Evolutionary conservation across 2,329 filamentous ascomycete species (phyloP), one percentile per base, ranked within the genome.

Genomic region (Talaromyces sp.): DNA sequence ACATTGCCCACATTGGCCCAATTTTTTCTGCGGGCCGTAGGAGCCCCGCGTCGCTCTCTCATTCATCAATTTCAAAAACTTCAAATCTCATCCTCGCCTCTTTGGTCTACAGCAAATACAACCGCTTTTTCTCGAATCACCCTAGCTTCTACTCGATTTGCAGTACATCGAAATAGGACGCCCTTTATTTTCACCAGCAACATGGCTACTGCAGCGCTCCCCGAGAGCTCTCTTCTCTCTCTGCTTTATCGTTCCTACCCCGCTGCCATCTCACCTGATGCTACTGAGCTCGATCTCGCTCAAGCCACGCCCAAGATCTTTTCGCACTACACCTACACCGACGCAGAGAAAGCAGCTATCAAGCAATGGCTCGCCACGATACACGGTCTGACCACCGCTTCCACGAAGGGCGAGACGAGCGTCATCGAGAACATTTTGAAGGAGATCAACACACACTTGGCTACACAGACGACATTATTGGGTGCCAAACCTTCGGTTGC

Each of bases 401-500:
- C 77, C 43, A 67, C 63, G 53, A 75, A 76, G 64, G 82, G 86
- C 66, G 86, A 90, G 68, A 79, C 83, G 60, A 77, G 80, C 15
- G 85, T 86, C 68, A 78, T 82, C 11, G 79, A 86, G 34, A 84
- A 88, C 69, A 89, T 93, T 67, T 86, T 97, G 69, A 86, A 89
- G 66, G 87, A 89, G 64, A 86, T 98, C 72, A 97, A 98, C 84
- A 85, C 86, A 65, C 92, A 97, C 81, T 89, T 98, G 68, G 89
- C 92, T 65, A 91, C 90, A 70, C 92, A 92, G 71, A 96, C 93
- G 67, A 97, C 93, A 47, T 83, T 97, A 45, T 88, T 98, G 68
- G 94, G 94, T 72, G 86, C 86, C 77, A 97, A 97, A 83, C 92
- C 93, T 62, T 96, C 91, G 71, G 87, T 91, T 76, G 93, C 92